A percentile compares a stretch with the other conserved stretches of the same genome.
These are phyloP conservation scores for Solanum megistacrolobum DNA, from an alignment of 257 asterid species.

Conservation along the genomic window DNA sequence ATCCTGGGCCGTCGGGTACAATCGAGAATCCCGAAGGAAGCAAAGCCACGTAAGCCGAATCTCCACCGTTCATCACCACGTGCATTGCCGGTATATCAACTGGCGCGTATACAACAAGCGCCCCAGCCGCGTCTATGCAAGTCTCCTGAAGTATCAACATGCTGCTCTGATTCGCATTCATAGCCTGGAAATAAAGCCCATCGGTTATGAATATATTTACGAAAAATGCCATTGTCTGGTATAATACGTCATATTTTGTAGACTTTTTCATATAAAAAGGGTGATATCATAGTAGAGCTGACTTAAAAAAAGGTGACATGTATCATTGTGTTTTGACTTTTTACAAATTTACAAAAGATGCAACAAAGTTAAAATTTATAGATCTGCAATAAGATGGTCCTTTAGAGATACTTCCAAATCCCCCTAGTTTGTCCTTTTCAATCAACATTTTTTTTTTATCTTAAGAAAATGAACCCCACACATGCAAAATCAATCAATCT, in stretches of 20 bases:
- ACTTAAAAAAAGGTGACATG: constrained; percentile 20
- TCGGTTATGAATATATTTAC: not conserved
- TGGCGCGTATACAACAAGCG: constrained; percentile 94
- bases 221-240: not conserved
- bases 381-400: constrained; percentile 20
- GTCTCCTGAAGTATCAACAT: constrained; percentile 90
- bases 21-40: constrained; percentile 90
- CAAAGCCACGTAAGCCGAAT: constrained; percentile 80
- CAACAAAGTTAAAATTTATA: not conserved
- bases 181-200: constrained; percentile 29
- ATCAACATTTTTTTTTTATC: not conserved
- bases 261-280: not conserved
- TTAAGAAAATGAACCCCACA: not conserved
- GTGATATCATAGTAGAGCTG: constrained; percentile 21
- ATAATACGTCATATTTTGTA: constrained; percentile 8
- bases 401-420: constrained; percentile 26
- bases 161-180: constrained; percentile 68
- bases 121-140: constrained; percentile 67
- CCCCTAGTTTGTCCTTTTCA: constrained; percentile 19
- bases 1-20: constrained; percentile 72
- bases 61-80: constrained; percentile 93
- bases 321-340: constrained; percentile 42
- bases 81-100: constrained; percentile 97
- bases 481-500: not conserved
- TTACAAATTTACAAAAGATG: constrained; percentile 8